These are phyloP conservation scores for Clavispora asparagi DNA, from an alignment of 805 yeast genomes.

Conservation along the genomic window DNA sequence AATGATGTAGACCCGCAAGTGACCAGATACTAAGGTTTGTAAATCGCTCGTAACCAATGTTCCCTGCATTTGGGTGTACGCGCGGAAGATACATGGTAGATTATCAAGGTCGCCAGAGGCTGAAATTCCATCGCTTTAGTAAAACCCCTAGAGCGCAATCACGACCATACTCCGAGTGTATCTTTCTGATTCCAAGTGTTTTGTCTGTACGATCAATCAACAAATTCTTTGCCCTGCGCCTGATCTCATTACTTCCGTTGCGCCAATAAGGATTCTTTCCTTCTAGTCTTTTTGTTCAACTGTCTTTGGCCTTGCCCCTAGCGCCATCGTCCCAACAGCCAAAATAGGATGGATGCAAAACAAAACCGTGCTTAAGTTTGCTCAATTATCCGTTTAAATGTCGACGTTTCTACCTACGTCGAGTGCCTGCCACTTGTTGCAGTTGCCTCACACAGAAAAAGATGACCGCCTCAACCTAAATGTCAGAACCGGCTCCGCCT, in stretches of 20 bases:
- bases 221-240: neutral
- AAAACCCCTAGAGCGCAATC: neutral
- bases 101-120: neutral
- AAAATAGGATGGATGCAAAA: neutral
- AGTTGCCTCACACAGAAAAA: slow-evolving; percentile 48
- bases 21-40: neutral
- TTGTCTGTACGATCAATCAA: neutral
- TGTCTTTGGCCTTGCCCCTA: neutral
- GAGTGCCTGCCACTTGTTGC: slow-evolving; percentile 52
- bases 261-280: neutral
- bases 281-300: neutral
- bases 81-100: neutral
- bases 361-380: neutral
- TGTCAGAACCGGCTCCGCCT: slow-evolving; percentile 65
- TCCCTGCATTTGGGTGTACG: neutral
- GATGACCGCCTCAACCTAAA: slow-evolving; percentile 54
- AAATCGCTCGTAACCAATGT: neutral
- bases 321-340: neutral
- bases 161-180: neutral
- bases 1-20: neutral
- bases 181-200: neutral
- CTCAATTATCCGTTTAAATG: slow-evolving; percentile 29
- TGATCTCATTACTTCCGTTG: neutral
- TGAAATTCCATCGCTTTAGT: neutral
- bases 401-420: slow-evolving; percentile 61